A percentile compares a stretch with the other conserved stretches of the same genome.
Conservation (phyloP, 257 asterid species). For the Scutellaria minor region DNA sequence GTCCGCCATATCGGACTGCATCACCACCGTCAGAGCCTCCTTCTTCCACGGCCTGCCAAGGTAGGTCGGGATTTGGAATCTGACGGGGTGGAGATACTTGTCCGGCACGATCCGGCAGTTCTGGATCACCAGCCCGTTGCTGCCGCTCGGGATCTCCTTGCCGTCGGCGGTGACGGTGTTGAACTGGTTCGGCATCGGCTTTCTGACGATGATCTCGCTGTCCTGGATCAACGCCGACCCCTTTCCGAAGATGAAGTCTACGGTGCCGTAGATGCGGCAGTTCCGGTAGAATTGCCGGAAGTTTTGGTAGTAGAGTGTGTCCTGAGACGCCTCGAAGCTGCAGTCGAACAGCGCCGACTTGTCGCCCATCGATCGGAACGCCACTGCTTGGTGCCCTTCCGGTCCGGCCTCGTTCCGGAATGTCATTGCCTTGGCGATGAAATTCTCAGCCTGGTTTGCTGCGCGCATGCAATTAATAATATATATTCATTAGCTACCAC, state of each 20-base stretch:
- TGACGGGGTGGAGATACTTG: constrained; percentile 19
- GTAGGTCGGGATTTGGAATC: constrained; percentile 47
- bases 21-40: constrained; percentile 48
- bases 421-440: constrained; percentile 61
- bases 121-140: constrained; percentile 64
- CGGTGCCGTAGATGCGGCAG: constrained; percentile 71
- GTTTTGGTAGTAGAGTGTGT: constrained; percentile 69
- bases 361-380: constrained; percentile 56
- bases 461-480: neutral
- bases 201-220: constrained; percentile 57
- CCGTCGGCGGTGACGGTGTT: constrained; percentile 83
- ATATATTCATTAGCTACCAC: too few relatives aligned
- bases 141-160: constrained; percentile 31
- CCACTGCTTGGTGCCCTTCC: constrained; percentile 75
- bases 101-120: constrained; percentile 69
- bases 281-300: constrained; percentile 65
- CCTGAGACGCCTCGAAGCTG: constrained; percentile 73
- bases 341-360: constrained; percentile 65
- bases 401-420: constrained; percentile 75
- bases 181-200: constrained; percentile 45
- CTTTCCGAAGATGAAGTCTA: constrained; percentile 80
- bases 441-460: constrained; percentile 52
- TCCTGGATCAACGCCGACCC: constrained; percentile 69
- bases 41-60: constrained; percentile 69
- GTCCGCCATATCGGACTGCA: constrained; percentile 69